Percentiles rank a stretch among this genome's conserved stretches.
phyloP scores from a whole-genome alignment of 2,329 filamentous ascomycete genomes.

The Colletotrichum sp. region DNA sequence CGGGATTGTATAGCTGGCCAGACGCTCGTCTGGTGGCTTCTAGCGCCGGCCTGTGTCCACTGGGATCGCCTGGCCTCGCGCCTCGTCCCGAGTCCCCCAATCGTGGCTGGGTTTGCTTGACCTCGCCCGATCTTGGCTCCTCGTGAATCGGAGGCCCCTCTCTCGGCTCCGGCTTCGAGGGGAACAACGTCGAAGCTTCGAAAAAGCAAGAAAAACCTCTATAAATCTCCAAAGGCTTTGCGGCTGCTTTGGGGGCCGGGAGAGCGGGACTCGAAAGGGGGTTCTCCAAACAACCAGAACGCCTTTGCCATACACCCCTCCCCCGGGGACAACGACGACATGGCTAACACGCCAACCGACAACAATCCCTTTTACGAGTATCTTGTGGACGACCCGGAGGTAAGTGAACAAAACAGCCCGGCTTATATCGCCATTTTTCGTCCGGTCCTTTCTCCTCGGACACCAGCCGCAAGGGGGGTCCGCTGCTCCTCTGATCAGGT shows the following conservation, averaged over 20 bases:
- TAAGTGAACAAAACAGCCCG: background rate
- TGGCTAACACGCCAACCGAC: conserved; percentile 7
- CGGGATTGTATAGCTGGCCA: background rate
- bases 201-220: background rate
- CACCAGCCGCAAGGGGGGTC: background rate
- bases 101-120: background rate
- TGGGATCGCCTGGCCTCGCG: background rate
- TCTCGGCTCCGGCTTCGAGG: background rate
- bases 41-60: background rate
- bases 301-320: background rate
- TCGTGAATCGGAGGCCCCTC: background rate
- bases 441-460: background rate
- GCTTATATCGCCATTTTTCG: background rate
- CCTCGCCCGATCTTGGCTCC: conserved; percentile 7
- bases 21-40: background rate
- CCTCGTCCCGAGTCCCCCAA: background rate
- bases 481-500: background rate
- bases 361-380: conserved; percentile 11
- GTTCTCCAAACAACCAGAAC: background rate
- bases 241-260: background rate
- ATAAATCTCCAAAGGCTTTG: conserved; percentile 15
- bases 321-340: background rate
- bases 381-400: conserved; percentile 11
- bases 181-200: background rate
- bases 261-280: conserved; percentile 1